Evolutionary conservation across 208 protist genomes (phyloP).

Genomic region (Leishmania major): DNA sequence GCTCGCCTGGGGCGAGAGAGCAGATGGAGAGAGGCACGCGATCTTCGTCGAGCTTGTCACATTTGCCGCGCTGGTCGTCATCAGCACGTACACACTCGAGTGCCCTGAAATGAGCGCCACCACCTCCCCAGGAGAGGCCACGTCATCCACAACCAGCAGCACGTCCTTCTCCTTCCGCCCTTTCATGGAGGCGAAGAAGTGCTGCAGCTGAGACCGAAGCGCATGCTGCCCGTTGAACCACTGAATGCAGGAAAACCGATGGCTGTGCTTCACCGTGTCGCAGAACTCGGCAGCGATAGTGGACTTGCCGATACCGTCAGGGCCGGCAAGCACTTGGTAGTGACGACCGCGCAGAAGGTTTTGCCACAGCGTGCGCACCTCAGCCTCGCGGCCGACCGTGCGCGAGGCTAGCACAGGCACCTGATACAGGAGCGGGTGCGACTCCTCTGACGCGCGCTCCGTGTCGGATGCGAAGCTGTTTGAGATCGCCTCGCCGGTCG

Average conservation of each 20-base stretch:
- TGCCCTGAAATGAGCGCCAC: constrained; percentile 57
- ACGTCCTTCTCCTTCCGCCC: constrained; percentile 79
- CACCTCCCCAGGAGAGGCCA: constrained; percentile 31
- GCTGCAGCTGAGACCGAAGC: constrained; percentile 39
- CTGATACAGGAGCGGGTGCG: constrained; percentile 74
- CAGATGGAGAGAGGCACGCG: constrained; percentile 32
- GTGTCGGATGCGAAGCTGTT: constrained; percentile 21
- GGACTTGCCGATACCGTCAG: constrained; percentile 89
- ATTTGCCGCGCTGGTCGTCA: constrained; percentile 53
- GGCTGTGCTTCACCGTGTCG: constrained; percentile 63
- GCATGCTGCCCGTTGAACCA: constrained; percentile 71
- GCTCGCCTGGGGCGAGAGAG: constrained; percentile 40
- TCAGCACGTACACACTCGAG: constrained; percentile 61
- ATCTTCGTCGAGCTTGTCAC: constrained; percentile 25
- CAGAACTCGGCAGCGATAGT: constrained; percentile 86
- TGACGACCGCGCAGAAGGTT: constrained; percentile 70
- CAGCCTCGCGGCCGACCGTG: constrained; percentile 63
- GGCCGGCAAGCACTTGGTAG: constrained; percentile 67
- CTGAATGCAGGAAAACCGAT: constrained; percentile 87
- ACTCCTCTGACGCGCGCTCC: constrained; percentile 17
- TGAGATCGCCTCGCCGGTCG: constrained; percentile 20
- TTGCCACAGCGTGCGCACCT: constrained; percentile 83
- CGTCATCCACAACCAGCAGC: constrained; percentile 84
- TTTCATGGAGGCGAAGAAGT: constrained; percentile 79
- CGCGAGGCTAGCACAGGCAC: constrained; percentile 55